Evolutionary conservation across 192 early-diverging fungal genomes (phyloP).

Genomic region (Haplosporangium gracile): DNA sequence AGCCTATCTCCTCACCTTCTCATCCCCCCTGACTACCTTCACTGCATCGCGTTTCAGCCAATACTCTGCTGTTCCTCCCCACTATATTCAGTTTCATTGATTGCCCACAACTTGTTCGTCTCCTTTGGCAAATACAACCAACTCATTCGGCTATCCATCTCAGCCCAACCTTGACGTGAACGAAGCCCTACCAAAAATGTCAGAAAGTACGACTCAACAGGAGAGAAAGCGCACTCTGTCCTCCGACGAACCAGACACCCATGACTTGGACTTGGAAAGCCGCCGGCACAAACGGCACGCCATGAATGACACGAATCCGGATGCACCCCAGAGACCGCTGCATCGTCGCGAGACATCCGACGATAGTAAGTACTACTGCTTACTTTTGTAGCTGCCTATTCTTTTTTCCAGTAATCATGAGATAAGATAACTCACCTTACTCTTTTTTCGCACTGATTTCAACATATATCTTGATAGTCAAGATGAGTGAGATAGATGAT

Average conservation of each 20-base stretch:
- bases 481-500: slow-evolving; percentile 32
- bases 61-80: not conserved
- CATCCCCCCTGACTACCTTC: not conserved
- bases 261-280: slow-evolving; percentile 43
- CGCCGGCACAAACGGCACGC: slow-evolving; percentile 56
- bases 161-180: not conserved
- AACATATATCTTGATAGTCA: not conserved
- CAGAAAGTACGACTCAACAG: not conserved
- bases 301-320: slow-evolving; percentile 31
- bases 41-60: not conserved
- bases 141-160: not conserved
- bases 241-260: slow-evolving; percentile 51
- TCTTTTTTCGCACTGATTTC: not conserved
- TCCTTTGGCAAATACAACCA: not conserved
- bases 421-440: not conserved
- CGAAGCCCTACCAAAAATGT: not conserved
- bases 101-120: not conserved
- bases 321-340: slow-evolving; percentile 22
- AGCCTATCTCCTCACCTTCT: not conserved
- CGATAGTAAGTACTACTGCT: slow-evolving; percentile 16
- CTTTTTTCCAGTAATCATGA: not conserved
- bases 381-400: not conserved
- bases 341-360: slow-evolving; percentile 25
- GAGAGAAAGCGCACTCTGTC: slow-evolving; percentile 49
- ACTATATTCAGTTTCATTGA: not conserved